These are phyloP conservation scores for Durio zibethinus DNA, from an alignment of 345 rosid genomes.

Conservation along the genomic window DNA sequence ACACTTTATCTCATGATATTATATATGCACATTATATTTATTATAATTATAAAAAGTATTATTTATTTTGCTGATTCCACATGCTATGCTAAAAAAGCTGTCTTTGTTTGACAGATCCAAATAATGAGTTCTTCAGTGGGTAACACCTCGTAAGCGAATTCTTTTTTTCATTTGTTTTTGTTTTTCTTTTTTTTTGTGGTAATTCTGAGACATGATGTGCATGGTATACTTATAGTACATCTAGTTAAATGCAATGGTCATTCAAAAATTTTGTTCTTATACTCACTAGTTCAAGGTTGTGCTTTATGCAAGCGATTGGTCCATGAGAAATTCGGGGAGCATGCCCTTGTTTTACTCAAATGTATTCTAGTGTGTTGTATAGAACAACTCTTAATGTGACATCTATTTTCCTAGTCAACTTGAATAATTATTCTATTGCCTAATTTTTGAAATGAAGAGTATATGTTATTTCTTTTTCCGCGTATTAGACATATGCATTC, in stretches of 20 bases:
- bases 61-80: background rate
- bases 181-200: background rate
- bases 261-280: conserved; percentile 1
- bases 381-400: conserved; percentile 10
- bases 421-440: background rate
- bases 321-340: background rate
- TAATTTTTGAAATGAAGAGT: background rate
- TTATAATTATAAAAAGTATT: background rate
- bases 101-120: conserved; percentile 49
- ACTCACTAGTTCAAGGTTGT: background rate
- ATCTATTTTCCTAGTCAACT: background rate
- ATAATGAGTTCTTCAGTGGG: conserved; percentile 39
- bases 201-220: background rate
- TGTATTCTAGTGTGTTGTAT: conserved; percentile 31
- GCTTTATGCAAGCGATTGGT: conserved; percentile 3
- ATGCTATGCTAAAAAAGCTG: conserved; percentile 3
- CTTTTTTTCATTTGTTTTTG: too few species aligned
- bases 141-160: conserved; percentile 15
- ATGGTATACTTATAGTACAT: conserved; percentile 14
- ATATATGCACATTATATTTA: background rate
- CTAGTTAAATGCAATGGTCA: conserved; percentile 10
- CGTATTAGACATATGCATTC: too few species aligned
- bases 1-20: background rate
- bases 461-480: too few species aligned
- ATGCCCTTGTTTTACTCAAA: conserved; percentile 2